These are phyloP conservation scores for Solanum hybrid DNA, from an alignment of 305 asterid species.

Conservation along the genomic window DNA sequence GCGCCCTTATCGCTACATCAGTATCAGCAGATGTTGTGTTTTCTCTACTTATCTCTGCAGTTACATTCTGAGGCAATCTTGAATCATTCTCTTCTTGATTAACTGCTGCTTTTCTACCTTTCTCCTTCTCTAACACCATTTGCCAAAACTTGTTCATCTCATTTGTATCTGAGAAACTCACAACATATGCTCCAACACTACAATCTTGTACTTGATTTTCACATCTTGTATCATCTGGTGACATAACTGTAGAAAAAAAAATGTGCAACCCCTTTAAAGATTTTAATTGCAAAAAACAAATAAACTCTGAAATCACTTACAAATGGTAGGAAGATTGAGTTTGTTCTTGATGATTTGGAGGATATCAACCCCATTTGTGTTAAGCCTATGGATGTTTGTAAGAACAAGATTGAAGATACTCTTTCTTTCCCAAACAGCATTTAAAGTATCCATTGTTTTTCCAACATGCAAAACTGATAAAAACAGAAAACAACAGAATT, in stretches of 20 bases:
- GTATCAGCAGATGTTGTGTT: constrained; percentile 8
- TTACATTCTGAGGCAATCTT: not conserved
- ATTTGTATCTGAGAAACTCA: constrained; percentile 15
- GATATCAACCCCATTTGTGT: constrained; percentile 20
- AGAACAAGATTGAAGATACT: constrained; percentile 35
- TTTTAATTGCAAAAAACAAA: not conserved
- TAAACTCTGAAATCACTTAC: constrained; percentile 27
- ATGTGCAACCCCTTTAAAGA: not conserved
- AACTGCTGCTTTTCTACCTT: constrained; percentile 8
- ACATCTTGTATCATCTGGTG: constrained; percentile 20
- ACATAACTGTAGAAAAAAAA: constrained; percentile 33
- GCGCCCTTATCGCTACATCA: not conserved
- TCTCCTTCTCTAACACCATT: constrained; percentile 23
- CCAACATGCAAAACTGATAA: constrained; percentile 46
- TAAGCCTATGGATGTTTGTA: constrained; percentile 40
- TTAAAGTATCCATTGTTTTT: constrained; percentile 28
- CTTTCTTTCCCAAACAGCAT: constrained; percentile 32
- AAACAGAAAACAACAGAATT: not conserved
- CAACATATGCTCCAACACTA: constrained; percentile 27
- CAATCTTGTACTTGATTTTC: constrained; percentile 21
- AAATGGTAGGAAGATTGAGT: constrained; percentile 20
- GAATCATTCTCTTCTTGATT: constrained; percentile 8
- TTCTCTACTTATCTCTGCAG: constrained; percentile 10
- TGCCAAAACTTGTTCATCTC: constrained; percentile 34
- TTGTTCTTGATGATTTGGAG: constrained; percentile 23